Conservation (phyloP, 2,329 filamentous ascomycete species). For the Pyricularia sp. region DNA sequence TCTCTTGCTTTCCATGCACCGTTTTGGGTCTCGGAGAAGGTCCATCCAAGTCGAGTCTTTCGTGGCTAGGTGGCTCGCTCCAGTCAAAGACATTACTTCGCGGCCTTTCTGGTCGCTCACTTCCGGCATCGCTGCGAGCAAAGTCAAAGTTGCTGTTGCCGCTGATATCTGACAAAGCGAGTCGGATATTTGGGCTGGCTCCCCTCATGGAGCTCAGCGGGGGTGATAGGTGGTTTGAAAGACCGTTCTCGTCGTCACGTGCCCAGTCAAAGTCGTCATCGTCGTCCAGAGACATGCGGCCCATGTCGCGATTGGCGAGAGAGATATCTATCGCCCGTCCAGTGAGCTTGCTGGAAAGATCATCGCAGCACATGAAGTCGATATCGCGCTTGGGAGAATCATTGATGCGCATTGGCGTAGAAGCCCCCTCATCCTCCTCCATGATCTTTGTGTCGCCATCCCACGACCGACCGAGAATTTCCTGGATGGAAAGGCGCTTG, state of each 20-base stretch:
- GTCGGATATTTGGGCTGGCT: conserved; percentile 42
- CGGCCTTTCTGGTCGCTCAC: conserved; percentile 33
- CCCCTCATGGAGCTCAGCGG: conserved; percentile 44
- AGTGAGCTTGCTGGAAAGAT: conserved; percentile 7
- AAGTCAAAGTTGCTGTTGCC: conserved; percentile 32
- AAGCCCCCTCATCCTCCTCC: conserved; percentile 50
- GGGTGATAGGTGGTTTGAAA: conserved; percentile 48
- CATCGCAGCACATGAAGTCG: conserved; percentile 14
- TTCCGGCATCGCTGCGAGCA: conserved; percentile 18
- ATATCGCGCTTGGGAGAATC: conserved; percentile 20
- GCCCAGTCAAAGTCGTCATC: conserved; percentile 58
- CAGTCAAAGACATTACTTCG: conserved; percentile 70
- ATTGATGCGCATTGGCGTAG: conserved; percentile 37
- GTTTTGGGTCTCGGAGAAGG: conserved; percentile 60
- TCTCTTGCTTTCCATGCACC: conserved; percentile 66
- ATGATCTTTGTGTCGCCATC: conserved; percentile 48
- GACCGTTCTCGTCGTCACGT: conserved; percentile 42
- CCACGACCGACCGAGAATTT: conserved; percentile 45
- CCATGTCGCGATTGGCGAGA: conserved; percentile 29
- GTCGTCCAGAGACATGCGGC: conserved; percentile 47
- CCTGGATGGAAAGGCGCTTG: conserved; percentile 49
- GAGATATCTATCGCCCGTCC: conserved; percentile 15
- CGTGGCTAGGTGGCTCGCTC: conserved; percentile 56
- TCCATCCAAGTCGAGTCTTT: conserved; percentile 50
- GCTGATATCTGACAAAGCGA: conserved; percentile 43